phyloP scores from a whole-genome alignment of 2,329 filamentous ascomycete genomes.

The Endocalyx cinctus region DNA sequence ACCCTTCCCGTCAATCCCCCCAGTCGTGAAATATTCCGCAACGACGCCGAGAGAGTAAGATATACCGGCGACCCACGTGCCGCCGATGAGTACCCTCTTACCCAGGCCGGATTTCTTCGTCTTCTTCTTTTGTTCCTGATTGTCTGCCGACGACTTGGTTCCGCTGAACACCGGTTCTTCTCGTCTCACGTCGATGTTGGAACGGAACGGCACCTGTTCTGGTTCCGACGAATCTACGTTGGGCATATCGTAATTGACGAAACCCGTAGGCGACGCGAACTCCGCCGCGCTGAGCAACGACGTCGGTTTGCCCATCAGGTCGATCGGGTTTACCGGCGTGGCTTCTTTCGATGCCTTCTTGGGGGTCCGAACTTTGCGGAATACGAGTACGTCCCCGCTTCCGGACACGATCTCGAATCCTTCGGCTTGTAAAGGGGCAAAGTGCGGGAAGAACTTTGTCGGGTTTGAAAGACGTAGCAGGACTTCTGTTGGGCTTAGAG shows the following conservation, averaged over 20 bases:
- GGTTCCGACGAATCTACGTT: constrained; percentile 24
- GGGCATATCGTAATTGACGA: constrained; percentile 54
- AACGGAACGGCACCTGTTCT: constrained; percentile 31
- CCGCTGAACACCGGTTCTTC: constrained; percentile 46
- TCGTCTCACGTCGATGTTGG: constrained; percentile 38
- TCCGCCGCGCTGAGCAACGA: constrained; percentile 45
- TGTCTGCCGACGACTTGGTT: constrained; percentile 22
- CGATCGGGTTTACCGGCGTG: constrained; percentile 51
- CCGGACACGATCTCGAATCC: constrained; percentile 66
- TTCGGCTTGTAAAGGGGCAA: constrained; percentile 51
- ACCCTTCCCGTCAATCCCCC: constrained; percentile 38
- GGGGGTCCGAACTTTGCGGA: constrained; percentile 51
- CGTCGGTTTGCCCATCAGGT: constrained; percentile 43
- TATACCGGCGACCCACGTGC: constrained; percentile 48
- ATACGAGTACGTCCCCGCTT: constrained; percentile 58
- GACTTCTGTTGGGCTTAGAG: constrained; percentile 55
- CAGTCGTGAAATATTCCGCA: constrained; percentile 52
- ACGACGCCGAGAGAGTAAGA: constrained; percentile 56
- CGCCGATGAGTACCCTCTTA: constrained; percentile 49
- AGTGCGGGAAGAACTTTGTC: constrained; percentile 60
- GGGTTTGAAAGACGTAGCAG: constrained; percentile 58
- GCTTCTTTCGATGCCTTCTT: constrained; percentile 9
- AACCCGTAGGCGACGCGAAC: constrained; percentile 62
- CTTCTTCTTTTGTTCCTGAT: constrained; percentile 16
- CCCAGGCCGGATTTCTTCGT: constrained; percentile 36